Percentiles rank a stretch among this genome's conserved stretches.
Evolutionary conservation across 2,329 filamentous ascomycete genomes (phyloP).

Genomic region (Alternaria burnsii): DNA sequence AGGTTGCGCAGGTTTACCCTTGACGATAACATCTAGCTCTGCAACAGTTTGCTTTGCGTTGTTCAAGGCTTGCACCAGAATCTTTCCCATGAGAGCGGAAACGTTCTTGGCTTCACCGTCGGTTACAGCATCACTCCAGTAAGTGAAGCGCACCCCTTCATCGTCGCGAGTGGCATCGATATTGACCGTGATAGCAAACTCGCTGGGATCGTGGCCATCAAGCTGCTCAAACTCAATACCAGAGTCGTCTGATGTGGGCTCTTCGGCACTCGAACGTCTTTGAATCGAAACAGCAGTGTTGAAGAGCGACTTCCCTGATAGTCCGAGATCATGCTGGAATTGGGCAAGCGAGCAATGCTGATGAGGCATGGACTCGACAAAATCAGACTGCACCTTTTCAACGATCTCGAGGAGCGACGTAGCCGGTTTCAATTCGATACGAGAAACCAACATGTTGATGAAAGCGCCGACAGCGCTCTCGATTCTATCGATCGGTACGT

Average conservation of each 20-base stretch:
- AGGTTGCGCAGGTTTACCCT: conserved; percentile 17
- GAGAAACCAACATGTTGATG: conserved; percentile 53
- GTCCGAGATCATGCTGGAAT: conserved; percentile 56
- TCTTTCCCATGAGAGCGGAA: conserved; percentile 36
- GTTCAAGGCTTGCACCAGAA: conserved; percentile 31
- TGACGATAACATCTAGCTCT: conserved; percentile 34
- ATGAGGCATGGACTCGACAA: conserved; percentile 43
- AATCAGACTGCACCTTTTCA: conserved; percentile 41
- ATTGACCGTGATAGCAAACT: conserved; percentile 46
- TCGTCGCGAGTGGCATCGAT: conserved; percentile 44
- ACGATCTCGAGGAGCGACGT: conserved; percentile 32
- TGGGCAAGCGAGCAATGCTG: conserved; percentile 53
- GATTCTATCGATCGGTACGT: conserved; percentile 57
- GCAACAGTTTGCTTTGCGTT: conserved; percentile 36
- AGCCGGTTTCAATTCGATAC: conserved; percentile 26
- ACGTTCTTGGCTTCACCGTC: conserved; percentile 40
- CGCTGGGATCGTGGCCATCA: conserved; percentile 44
- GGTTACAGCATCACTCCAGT: conserved; percentile 44
- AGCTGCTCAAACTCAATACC: conserved; percentile 40
- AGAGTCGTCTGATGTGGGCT: not conserved
- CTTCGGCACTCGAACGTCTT: conserved; percentile 30
- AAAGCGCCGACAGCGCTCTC: conserved; percentile 58
- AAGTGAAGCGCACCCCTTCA: conserved; percentile 40
- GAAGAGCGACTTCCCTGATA: conserved; percentile 52
- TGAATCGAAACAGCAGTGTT: conserved; percentile 57